Conservation (phyloP, 176 grass and related monocot species). For the Cymbopogon citratus region DNA sequence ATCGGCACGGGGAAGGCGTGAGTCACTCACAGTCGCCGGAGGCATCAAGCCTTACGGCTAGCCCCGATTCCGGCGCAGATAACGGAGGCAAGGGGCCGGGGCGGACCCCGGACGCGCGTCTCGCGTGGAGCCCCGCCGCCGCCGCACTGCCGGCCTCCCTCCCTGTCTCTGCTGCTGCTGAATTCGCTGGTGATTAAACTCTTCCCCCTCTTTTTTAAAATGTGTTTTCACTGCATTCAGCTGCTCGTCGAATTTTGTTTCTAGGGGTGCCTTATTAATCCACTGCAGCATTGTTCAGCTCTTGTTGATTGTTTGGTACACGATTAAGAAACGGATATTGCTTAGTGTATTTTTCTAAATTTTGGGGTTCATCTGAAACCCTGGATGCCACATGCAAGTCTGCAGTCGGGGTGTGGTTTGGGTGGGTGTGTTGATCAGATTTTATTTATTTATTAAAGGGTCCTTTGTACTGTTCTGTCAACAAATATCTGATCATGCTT, state of each 20-base stretch:
- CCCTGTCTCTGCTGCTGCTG: background rate
- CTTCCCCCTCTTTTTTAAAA: background rate
- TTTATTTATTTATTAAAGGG: background rate
- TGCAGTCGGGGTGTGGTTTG: background rate
- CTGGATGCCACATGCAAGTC: too few relatives aligned
- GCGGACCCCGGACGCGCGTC: background rate
- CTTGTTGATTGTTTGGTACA: background rate
- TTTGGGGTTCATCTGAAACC: background rate
- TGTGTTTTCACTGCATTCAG: background rate
- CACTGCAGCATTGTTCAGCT: background rate
- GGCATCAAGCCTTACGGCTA: background rate
- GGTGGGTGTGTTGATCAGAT: background rate
- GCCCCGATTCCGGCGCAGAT: background rate
- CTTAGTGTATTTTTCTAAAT: background rate
- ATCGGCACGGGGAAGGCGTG: background rate
- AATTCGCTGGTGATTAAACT: background rate
- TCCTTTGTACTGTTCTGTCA: background rate
- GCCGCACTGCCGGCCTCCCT: background rate
- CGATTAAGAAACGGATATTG: background rate
- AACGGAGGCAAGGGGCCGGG: background rate
- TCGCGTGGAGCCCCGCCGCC: background rate
- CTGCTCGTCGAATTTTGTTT: background rate
- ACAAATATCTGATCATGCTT: background rate
- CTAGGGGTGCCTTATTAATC: background rate
- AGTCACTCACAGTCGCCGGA: background rate